Conservation (phyloP, 495 filamentous ascomycete genomes). For the Annulohypoxylon bovei region DNA sequence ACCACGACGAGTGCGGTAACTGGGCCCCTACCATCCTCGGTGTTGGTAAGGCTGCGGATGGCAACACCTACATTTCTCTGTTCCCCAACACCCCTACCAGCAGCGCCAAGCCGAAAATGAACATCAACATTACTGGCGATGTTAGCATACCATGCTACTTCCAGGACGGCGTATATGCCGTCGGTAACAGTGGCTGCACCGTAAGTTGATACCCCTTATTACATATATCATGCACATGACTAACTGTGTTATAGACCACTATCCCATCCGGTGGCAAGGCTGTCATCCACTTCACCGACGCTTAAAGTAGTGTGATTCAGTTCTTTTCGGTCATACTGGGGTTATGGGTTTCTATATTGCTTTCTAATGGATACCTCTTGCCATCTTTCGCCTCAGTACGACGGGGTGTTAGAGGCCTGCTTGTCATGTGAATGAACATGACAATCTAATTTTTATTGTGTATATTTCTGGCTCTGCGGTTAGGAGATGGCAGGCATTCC, state of each 20-base stretch:
- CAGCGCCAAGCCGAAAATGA: conserved; percentile 73
- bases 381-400: conserved; percentile 40
- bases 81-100: conserved; percentile 72
- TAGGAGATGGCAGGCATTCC: conserved; percentile 14
- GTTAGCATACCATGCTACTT: conserved; percentile 76
- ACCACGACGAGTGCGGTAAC: conserved; percentile 73
- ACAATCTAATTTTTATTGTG: conserved; percentile 49
- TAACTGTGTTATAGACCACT: conserved; percentile 48
- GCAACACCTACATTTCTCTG: conserved; percentile 82
- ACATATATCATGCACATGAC: conserved; percentile 14
- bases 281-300: conserved; percentile 50
- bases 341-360: conserved; percentile 42
- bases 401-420: conserved; percentile 27
- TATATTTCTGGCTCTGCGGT: conserved; percentile 44
- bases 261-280: conserved; percentile 50
- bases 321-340: conserved; percentile 37
- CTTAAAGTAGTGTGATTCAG: conserved; percentile 23
- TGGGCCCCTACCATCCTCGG: conserved; percentile 91
- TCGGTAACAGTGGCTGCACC: conserved; percentile 72
- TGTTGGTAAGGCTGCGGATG: conserved; percentile 70
- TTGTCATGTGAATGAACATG: conserved; percentile 37
- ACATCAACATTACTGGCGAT: conserved; percentile 74
- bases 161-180: conserved; percentile 70
- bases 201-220: conserved; percentile 56
- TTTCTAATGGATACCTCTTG: conserved; percentile 49